Percentiles rank a stretch among this genome's conserved stretches.
Conservation (phyloP, 2,329 filamentous ascomycete genomes). For the Calonectria pauciramosa region DNA sequence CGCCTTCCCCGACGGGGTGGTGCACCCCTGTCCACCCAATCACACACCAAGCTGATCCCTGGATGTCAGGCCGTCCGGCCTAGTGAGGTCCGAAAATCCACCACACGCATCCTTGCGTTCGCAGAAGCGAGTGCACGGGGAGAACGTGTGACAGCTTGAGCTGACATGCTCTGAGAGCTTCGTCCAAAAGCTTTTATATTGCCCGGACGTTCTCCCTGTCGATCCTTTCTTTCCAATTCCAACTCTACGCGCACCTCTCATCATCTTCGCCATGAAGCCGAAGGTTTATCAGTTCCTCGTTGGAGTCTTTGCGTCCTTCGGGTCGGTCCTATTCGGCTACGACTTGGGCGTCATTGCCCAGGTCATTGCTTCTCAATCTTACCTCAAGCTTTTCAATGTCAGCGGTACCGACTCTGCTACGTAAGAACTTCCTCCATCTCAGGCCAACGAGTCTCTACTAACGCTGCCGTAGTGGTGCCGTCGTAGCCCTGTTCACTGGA, state of each 20-base stretch:
- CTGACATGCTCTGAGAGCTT: neutral
- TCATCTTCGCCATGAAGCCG: conserved; percentile 12
- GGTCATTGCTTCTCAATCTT: conserved; percentile 27
- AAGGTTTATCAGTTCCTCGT: conserved; percentile 61
- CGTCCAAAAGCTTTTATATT: neutral
- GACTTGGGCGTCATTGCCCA: conserved; percentile 60
- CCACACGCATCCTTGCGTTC: conserved; percentile 19
- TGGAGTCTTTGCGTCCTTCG: conserved; percentile 68
- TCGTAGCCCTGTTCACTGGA: conserved; percentile 28
- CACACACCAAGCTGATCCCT: neutral
- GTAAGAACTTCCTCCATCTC: conserved; percentile 3
- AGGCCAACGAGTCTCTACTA: neutral
- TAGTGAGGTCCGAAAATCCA: conserved; percentile 9
- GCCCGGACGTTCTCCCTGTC: neutral
- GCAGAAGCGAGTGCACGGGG: conserved; percentile 1
- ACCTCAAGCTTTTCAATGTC: conserved; percentile 13
- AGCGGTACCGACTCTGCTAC: conserved; percentile 18
- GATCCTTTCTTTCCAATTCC: neutral
- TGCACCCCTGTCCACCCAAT: neutral
- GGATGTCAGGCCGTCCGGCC: neutral
- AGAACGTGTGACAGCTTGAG: neutral
- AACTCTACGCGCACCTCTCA: neutral
- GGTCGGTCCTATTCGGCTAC: conserved; percentile 68
- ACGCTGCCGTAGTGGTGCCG: conserved; percentile 14
- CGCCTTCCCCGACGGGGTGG: neutral